Conservation (phyloP, 306 rosid genomes). For the Dryas octopetala region DNA sequence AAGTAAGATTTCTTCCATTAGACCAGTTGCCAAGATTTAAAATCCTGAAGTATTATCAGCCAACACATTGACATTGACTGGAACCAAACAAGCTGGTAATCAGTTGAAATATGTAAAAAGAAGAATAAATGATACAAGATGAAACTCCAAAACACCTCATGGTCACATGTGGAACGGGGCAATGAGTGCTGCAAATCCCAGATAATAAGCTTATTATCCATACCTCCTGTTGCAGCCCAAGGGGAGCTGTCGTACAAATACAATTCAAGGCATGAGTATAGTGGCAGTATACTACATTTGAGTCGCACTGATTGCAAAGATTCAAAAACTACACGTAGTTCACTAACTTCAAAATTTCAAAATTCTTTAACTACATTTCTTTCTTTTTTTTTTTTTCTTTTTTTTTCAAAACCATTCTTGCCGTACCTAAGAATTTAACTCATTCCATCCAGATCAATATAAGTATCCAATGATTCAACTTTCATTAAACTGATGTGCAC, state of each 20-base stretch:
- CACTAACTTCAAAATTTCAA: not conserved
- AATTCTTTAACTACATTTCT: too few relatives aligned
- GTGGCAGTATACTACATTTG: not conserved
- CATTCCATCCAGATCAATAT: too few relatives aligned
- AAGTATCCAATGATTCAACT: too few relatives aligned
- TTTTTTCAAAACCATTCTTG: not conserved
- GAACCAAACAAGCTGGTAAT: constrained; percentile 11
- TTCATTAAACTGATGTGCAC: not conserved
- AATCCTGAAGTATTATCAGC: not conserved
- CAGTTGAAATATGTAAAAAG: not conserved
- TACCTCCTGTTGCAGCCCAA: constrained; percentile 84
- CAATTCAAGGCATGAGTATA: constrained; percentile 23
- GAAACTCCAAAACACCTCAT: constrained; percentile 59
- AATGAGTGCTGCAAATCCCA: constrained; percentile 79
- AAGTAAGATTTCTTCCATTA: constrained; percentile 20
- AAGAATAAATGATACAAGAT: not conserved
- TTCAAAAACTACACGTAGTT: not conserved
- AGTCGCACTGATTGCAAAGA: not conserved
- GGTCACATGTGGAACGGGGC: constrained; percentile 65
- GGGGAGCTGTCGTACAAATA: constrained; percentile 39
- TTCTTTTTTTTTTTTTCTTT: too few relatives aligned
- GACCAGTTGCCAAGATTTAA: not conserved
- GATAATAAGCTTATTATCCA: constrained; percentile 70
- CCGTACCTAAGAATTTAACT: too few relatives aligned
- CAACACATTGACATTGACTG: not conserved